Percentiles rank a stretch among this genome's conserved stretches.
These are phyloP conservation scores for Candida andamanensis DNA, from an alignment of 805 yeast genomes.

Conservation along the genomic window DNA sequence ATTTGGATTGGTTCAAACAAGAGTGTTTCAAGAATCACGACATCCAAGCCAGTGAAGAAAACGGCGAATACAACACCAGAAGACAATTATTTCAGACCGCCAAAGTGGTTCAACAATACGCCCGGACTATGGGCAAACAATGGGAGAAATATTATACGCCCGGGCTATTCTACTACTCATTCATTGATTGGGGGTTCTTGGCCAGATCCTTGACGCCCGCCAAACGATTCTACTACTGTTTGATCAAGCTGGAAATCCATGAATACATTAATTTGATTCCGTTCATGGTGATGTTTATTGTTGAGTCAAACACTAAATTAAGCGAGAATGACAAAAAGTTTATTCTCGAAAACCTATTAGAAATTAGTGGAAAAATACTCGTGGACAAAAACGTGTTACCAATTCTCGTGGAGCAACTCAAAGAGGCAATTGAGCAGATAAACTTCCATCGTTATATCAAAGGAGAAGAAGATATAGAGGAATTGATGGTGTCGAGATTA, in stretches of 20 bases:
- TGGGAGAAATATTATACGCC: slow-evolving; percentile 10
- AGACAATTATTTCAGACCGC: background rate
- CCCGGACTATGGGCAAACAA: slow-evolving; percentile 1
- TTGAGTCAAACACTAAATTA: no score
- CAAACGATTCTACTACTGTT: slow-evolving; percentile 1
- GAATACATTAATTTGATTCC: slow-evolving; percentile 10
- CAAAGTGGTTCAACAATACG: background rate
- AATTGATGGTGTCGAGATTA: no score
- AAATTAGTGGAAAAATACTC: no score
- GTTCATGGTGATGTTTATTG: slow-evolving; percentile 7
- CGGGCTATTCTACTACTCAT: slow-evolving; percentile 6
- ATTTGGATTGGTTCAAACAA: background rate
- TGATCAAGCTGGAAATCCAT: slow-evolving; percentile 8
- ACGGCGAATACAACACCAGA: background rate
- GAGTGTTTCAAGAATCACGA: background rate
- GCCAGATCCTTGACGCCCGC: background rate
- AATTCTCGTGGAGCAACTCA: no score
- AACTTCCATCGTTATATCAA: no score
- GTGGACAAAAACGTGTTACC: no score
- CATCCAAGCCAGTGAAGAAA: background rate
- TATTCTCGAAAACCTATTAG: no score
- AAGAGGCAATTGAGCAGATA: no score
- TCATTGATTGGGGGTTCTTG: background rate
- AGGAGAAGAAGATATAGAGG: no score
- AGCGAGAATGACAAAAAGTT: no score